Conservation (phyloP, 495 filamentous ascomycete genomes). For the Glutinoglossum americanum region DNA sequence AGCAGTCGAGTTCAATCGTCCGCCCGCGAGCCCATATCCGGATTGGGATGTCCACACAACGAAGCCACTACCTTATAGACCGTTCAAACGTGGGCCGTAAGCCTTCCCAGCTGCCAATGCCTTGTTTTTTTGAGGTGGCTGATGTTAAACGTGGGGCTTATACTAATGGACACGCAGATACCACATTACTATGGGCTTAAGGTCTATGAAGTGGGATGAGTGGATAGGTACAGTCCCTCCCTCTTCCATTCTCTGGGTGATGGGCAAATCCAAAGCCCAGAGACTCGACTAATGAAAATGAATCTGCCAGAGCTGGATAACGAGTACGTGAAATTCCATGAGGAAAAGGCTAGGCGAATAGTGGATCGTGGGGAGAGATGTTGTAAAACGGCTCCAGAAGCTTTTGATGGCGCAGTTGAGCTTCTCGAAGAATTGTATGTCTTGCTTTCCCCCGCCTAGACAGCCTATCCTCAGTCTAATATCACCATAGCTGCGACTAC, state of each 20-base stretch:
- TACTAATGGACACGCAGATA: constrained; percentile 1
- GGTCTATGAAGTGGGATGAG: constrained; percentile 4
- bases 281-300: background rate
- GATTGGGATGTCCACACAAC: constrained; percentile 1
- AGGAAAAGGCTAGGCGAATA: constrained; percentile 50
- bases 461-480: background rate
- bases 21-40: background rate
- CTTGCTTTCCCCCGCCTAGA: background rate
- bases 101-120: background rate
- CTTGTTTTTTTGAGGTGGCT: background rate
- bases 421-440: constrained; percentile 51
- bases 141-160: background rate
- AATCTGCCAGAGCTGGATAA: constrained; percentile 51
- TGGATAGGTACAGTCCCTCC: constrained; percentile 1
- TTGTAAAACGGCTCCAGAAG: constrained; percentile 49
- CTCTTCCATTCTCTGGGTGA: background rate
- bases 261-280: background rate
- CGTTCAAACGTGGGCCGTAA: too few species aligned
- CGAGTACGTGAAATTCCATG: constrained; percentile 56
- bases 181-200: constrained; percentile 3
- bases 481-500: too few species aligned
- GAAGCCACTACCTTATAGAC: constrained; percentile 3
- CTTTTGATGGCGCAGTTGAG: constrained; percentile 57
- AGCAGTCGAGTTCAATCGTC: background rate
- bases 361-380: constrained; percentile 47